Conservation (phyloP, 2,329 filamentous ascomycete genomes). For the Aspergillus sp. region DNA sequence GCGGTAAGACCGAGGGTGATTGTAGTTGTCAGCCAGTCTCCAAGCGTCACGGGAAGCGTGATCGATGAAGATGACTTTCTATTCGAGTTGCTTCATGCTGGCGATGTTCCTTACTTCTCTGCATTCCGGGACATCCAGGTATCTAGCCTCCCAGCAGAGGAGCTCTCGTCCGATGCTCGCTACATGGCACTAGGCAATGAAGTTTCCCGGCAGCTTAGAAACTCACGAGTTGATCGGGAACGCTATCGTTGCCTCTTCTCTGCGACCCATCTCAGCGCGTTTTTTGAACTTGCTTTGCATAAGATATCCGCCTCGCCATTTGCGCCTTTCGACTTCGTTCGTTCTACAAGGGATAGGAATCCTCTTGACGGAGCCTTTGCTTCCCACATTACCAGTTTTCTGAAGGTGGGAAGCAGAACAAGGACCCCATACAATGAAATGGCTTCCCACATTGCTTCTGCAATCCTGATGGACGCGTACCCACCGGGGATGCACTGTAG, state of each 20-base stretch:
- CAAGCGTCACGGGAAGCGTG: conserved; percentile 4
- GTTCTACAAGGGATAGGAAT: conserved; percentile 3
- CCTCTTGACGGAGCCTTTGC: conserved; percentile 4
- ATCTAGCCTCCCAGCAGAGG: background rate
- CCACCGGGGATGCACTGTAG: conserved; percentile 4
- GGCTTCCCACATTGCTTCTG: conserved; percentile 8
- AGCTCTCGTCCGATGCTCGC: conserved; percentile 3
- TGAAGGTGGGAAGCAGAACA: conserved; percentile 3
- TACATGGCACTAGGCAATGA: conserved; percentile 3
- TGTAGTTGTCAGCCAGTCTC: conserved; percentile 1
- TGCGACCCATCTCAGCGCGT: conserved; percentile 1
- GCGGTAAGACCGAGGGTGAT: conserved; percentile 6
- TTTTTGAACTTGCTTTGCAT: conserved; percentile 6
- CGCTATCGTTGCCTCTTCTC: conserved; percentile 2
- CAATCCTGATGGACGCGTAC: conserved; percentile 11
- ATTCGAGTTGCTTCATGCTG: conserved; percentile 1
- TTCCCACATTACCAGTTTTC: conserved; percentile 6
- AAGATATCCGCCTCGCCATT: background rate
- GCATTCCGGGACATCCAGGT: conserved; percentile 8
- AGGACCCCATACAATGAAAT: conserved; percentile 7
- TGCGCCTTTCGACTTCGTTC: conserved; percentile 8
- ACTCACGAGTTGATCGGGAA: background rate
- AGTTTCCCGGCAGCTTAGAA: background rate
- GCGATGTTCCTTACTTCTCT: conserved; percentile 1
- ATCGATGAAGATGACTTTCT: conserved; percentile 8